A percentile compares a stretch with the other conserved stretches of the same genome.
phyloP scores from a whole-genome alignment of 2,329 filamentous ascomycete species.

The Talaromyces funiculosus region DNA sequence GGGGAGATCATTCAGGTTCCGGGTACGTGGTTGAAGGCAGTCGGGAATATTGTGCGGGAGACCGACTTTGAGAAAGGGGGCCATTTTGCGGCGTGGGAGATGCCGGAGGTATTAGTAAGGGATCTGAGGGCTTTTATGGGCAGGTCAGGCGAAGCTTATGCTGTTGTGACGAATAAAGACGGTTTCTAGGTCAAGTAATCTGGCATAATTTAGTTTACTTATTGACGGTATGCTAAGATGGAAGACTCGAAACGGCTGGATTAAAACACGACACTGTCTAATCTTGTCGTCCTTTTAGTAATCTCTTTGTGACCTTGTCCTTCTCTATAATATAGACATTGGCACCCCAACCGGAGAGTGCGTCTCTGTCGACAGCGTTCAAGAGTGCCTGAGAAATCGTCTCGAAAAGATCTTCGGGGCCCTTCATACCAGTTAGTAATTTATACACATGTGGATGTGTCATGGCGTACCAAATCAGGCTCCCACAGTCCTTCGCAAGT shows the following conservation, averaged over 20 bases:
- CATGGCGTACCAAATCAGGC: conserved; percentile 78
- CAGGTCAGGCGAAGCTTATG: conserved; percentile 24
- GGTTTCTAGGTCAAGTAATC: conserved; percentile 23
- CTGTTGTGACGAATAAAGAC: conserved; percentile 28
- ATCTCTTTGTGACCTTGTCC: conserved; percentile 98
- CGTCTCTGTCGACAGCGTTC: conserved; percentile 94
- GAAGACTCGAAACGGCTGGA: neutral
- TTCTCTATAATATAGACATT: conserved; percentile 99
- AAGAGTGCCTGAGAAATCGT: conserved; percentile 94
- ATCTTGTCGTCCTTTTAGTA: conserved; percentile 97
- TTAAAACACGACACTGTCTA: conserved; percentile 38
- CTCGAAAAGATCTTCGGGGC: conserved; percentile 92
- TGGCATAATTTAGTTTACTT: neutral
- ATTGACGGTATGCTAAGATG: neutral
- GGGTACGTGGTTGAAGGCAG: conserved; percentile 44
- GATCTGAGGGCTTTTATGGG: conserved; percentile 48
- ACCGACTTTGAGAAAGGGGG: conserved; percentile 43
- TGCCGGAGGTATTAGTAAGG: conserved; percentile 40
- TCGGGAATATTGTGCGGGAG: conserved; percentile 49
- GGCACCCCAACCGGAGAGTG: conserved; percentile 94
- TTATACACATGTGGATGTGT: neutral
- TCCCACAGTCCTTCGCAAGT: conserved; percentile 98
- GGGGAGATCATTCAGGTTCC: conserved; percentile 48
- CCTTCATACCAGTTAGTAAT: conserved; percentile 44
- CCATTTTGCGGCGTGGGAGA: conserved; percentile 51